Base-by-base conservation (phyloP, 106 monocot genomes). In the Platanthera zijinensis region DNA sequence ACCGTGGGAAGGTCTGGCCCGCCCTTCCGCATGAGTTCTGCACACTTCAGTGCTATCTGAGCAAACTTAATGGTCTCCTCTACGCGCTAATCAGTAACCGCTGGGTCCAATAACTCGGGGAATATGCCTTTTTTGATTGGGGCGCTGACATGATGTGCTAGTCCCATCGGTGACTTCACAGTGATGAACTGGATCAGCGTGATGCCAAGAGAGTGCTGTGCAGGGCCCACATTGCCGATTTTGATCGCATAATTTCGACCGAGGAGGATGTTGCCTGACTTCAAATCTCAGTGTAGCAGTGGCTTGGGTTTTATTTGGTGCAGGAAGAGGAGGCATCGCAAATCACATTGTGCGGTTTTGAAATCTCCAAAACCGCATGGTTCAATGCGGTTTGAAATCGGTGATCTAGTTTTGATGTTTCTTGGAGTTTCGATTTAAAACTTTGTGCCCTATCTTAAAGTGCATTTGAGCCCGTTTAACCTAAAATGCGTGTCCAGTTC, bases 241-340 rank as follows among this genome's bases (percentile, higher is more conserved):
- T 91, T 91, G 84, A 88, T 86, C 39, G 80, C 84, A 45, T 86
- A 91, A 76, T 91, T 86, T 12, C 75, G 70, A 81, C 86, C 91
- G 0, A 91, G 84, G 45, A 91, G 91, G 76, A 91, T 88, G 74
- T 91, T 91, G 39, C 76, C 88, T 0, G 91, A 88, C 76, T 91
- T 91, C 45, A 91, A 82, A 76, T 91, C 91, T 0, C 91, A 74
- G 74, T 91, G 91, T 15, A 91, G 88, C 10, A 91, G 51, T 7
- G 91, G 88, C 74, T 91, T 86, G 0, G 91, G 91, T 49, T 86
- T 88, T 0, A 84, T 86, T 52, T 91, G 91, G 74, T 91, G 91
- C 57, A 88, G 84, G 74, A 91, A 91, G 50, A 88, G 84, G 63
- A 91, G 86, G 14, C 78, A 32, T 2, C 32, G 32, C 1, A 2